Percentiles rank a stretch among this genome's conserved stretches.
These are phyloP conservation scores for Cinnamomum chago DNA, from an alignment of 164 flowering plant species.

Conservation along the genomic window DNA sequence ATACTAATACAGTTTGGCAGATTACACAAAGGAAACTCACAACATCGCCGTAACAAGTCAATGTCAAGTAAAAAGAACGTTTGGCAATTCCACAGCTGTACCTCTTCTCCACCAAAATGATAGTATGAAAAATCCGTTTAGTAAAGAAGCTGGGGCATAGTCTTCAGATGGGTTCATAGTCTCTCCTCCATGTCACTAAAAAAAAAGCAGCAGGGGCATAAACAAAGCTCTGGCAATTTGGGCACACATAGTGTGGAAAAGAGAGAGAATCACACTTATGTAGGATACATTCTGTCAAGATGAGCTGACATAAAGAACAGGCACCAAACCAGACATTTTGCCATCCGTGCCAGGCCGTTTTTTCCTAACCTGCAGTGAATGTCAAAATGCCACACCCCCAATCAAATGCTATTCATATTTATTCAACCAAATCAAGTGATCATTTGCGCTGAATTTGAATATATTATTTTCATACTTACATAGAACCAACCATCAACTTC, in stretches of 20 bases:
- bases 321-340: constrained; percentile 93
- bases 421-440: background rate
- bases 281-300: constrained; percentile 30
- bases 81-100: background rate
- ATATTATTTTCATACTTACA: constrained; percentile 45
- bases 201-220: background rate
- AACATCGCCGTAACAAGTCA: background rate
- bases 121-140: background rate
- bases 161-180: no score
- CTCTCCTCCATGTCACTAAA: no score
- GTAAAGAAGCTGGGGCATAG: background rate
- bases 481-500: constrained; percentile 99
- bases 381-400: constrained; percentile 2
- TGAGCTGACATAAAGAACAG: constrained; percentile 87
- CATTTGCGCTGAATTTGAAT: background rate
- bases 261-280: background rate
- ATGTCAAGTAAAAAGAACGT: background rate
- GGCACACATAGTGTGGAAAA: background rate
- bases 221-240: background rate
- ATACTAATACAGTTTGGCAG: no score
- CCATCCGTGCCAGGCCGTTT: constrained; percentile 97
- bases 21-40: no score
- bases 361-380: constrained; percentile 78
- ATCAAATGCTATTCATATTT: background rate
- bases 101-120: background rate